Conservation (phyloP, 2,329 filamentous ascomycete genomes). For the Fusarium austroafricanum region DNA sequence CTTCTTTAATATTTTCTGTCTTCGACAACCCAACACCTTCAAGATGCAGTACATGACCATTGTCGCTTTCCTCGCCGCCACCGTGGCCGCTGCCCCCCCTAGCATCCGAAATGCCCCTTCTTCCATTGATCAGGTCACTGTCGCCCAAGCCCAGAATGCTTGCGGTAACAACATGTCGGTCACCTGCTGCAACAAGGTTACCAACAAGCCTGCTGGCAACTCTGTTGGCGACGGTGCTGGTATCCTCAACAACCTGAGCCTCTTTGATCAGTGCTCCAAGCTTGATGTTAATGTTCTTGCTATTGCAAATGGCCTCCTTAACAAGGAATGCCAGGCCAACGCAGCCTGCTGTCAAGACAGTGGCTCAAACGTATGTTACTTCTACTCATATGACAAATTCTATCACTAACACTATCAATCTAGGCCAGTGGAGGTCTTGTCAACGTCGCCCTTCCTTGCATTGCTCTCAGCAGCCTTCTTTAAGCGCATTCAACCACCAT, state of each 20-base stretch:
- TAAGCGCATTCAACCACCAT: neutral
- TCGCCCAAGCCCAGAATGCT: conserved; percentile 2
- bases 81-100: neutral
- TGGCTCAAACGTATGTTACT: neutral
- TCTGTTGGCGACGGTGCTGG: conserved; percentile 1
- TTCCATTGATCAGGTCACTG: conserved; percentile 7
- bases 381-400: fast-evolving
- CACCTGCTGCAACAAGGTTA: conserved; percentile 15
- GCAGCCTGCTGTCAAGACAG: conserved; percentile 13
- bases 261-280: conserved; percentile 10
- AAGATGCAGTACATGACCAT: conserved; percentile 10
- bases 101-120: neutral
- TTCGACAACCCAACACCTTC: neutral
- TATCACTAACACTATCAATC: neutral
- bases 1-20: neutral
- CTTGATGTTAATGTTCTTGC: neutral
- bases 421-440: conserved; percentile 5
- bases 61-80: conserved; percentile 5
- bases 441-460: conserved; percentile 10
- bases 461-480: neutral
- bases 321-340: conserved; percentile 14
- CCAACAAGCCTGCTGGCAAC: neutral
- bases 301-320: conserved; percentile 6
- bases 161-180: conserved; percentile 9
- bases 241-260: conserved; percentile 1